Conservation (phyloP, 176 grass and related monocot species). For the Aegilops longissima region DNA sequence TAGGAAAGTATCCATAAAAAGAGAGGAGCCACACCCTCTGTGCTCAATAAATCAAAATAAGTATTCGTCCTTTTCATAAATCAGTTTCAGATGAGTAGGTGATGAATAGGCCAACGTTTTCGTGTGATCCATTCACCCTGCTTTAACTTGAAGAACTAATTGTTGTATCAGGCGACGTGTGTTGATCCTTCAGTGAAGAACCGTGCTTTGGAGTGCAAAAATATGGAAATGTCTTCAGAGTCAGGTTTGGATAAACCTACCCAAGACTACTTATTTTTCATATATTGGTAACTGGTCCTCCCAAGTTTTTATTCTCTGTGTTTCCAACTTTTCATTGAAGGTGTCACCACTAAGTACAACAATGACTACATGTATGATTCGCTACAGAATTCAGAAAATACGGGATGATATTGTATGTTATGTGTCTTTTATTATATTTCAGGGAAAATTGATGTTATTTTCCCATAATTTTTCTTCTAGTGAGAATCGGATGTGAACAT, state of each 20-base stretch:
- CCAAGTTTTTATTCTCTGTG: background rate
- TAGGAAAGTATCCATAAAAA: background rate
- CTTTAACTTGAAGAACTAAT: conserved; percentile 21
- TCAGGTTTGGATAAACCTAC: conserved; percentile 8
- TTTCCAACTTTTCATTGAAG: conserved; percentile 8
- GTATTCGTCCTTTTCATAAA: background rate
- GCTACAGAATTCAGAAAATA: background rate
- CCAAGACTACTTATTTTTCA: background rate
- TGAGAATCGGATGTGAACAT: background rate
- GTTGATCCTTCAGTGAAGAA: background rate
- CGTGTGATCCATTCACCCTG: conserved; percentile 13
- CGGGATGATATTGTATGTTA: conserved; percentile 21
- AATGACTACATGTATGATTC: no score
- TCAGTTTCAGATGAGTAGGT: background rate
- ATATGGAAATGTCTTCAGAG: background rate
- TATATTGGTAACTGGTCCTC: background rate
- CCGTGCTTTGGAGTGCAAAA: background rate
- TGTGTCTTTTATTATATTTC: background rate
- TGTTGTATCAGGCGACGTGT: background rate
- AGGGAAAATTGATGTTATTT: background rate
- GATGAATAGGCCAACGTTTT: background rate
- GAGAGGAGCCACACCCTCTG: background rate
- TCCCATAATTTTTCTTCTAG: background rate
- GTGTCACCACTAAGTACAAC: no score
- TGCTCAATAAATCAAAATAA: background rate